Conservation (phyloP, 2,329 filamentous ascomycete species). For the Nannizziopsis arthrosporioides region DNA sequence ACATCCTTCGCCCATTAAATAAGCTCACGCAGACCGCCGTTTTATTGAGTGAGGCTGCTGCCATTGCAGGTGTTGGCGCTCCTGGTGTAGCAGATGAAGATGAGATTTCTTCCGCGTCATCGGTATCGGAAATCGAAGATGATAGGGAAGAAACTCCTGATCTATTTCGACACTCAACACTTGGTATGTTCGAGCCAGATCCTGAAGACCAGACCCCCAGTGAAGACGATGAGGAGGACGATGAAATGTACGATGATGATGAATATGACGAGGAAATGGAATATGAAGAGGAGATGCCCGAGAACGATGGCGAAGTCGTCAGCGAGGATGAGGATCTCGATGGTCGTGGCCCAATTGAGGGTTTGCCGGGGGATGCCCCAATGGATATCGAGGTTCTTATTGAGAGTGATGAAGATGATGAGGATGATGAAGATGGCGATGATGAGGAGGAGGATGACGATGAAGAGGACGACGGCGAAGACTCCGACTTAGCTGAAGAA, state of each 20-base stretch:
- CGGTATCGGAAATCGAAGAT: constrained; percentile 75
- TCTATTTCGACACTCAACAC: constrained; percentile 86
- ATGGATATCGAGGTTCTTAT: constrained; percentile 81
- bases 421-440: constrained; percentile 46
- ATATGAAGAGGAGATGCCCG: constrained; percentile 70
- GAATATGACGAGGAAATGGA: constrained; percentile 85
- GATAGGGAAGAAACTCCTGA: constrained; percentile 91
- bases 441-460: constrained; percentile 48
- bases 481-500: constrained; percentile 50
- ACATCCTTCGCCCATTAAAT: constrained; percentile 82
- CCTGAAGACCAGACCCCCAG: constrained; percentile 73
- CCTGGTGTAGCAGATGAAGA: constrained; percentile 66
- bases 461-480: constrained; percentile 42
- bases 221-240: constrained; percentile 57
- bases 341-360: constrained; percentile 63
- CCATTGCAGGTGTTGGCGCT: constrained; percentile 48
- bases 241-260: constrained; percentile 87
- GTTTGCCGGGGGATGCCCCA: constrained; percentile 48
- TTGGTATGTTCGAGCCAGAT: constrained; percentile 84
- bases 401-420: constrained; percentile 53
- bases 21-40: constrained; percentile 79
- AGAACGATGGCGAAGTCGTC: constrained; percentile 72
- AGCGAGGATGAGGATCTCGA: constrained; percentile 74
- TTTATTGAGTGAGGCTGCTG: constrained; percentile 67
- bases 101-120: constrained; percentile 76